A percentile compares a stretch with the other conserved stretches of the same genome.
These are phyloP conservation scores for Butyriboletus loyo DNA, from an alignment of 768 basidiomycete genomes.

Conservation along the genomic window DNA sequence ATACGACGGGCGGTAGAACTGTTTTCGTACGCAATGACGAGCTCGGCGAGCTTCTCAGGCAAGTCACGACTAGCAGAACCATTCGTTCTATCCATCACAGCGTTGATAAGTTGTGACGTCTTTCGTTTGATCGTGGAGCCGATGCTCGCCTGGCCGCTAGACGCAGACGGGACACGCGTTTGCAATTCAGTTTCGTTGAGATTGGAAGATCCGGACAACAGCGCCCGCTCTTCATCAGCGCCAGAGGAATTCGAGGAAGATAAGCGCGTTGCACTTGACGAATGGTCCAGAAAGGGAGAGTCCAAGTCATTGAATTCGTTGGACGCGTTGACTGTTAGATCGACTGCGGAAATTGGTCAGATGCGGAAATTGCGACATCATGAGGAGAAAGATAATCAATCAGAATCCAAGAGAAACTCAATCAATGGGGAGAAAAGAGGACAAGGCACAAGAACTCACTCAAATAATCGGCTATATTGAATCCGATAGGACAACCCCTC, in stretches of 20 bases:
- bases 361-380: not conserved
- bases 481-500: slow-evolving; percentile 84
- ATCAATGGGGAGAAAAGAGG: not conserved
- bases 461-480: slow-evolving; percentile 95
- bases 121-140: slow-evolving; percentile 61
- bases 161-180: slow-evolving; percentile 31
- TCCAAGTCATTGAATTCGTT: slow-evolving; percentile 33
- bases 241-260: slow-evolving; percentile 42
- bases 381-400: not conserved
- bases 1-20: slow-evolving; percentile 68
- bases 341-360: slow-evolving; percentile 44
- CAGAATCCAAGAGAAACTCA: not conserved
- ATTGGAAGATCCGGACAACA: slow-evolving; percentile 37
- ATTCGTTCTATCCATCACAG: slow-evolving; percentile 39
- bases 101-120: slow-evolving; percentile 70
- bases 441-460: slow-evolving; percentile 51
- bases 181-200: slow-evolving; percentile 52
- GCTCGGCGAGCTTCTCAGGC: slow-evolving; percentile 57
- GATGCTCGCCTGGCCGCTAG: slow-evolving; percentile 40
- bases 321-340: slow-evolving; percentile 64
- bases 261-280: slow-evolving; percentile 21
- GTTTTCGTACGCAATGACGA: slow-evolving; percentile 69
- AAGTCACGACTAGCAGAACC: slow-evolving; percentile 35
- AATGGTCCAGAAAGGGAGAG: slow-evolving; percentile 36
- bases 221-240: slow-evolving; percentile 71